Evolutionary conservation across 139 green algal species (phyloP).

Genomic region (Volvox reticuliferus): DNA sequence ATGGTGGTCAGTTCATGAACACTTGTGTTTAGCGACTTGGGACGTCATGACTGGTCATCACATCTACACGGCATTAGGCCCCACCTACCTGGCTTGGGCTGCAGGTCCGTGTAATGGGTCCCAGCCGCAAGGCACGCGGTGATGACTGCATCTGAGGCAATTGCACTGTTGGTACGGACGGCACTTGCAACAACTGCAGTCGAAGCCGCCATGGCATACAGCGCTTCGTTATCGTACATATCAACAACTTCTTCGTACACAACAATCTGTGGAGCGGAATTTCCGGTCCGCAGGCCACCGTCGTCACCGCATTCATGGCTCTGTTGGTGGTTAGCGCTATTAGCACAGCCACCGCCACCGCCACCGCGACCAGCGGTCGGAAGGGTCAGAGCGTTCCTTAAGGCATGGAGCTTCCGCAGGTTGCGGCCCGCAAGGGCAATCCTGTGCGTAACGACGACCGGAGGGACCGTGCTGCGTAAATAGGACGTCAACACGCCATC

Average conservation of each 20-base stretch:
- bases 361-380: background rate
- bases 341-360: background rate
- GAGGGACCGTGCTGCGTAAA: background rate
- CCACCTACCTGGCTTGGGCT: constrained; percentile 15
- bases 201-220: background rate
- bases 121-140: background rate
- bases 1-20: too few species aligned
- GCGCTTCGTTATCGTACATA: constrained; percentile 1
- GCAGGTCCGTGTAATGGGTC: constrained; percentile 16
- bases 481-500: background rate
- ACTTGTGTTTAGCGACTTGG: too few species aligned
- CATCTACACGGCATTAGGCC: too few species aligned
- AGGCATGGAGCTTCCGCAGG: background rate
- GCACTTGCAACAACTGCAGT: background rate
- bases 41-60: too few species aligned
- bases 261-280: background rate
- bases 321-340: too few species aligned
- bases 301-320: background rate
- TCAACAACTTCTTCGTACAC: constrained; percentile 1
- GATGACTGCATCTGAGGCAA: background rate
- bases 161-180: background rate
- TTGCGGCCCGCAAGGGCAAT: background rate
- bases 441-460: background rate
- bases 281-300: too few species aligned
- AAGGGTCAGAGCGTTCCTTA: background rate